Evolutionary conservation across 768 basidiomycete genomes (phyloP), one percentile per base, ranked within the genome.

Genomic region (Leccinum barrowsii): DNA sequence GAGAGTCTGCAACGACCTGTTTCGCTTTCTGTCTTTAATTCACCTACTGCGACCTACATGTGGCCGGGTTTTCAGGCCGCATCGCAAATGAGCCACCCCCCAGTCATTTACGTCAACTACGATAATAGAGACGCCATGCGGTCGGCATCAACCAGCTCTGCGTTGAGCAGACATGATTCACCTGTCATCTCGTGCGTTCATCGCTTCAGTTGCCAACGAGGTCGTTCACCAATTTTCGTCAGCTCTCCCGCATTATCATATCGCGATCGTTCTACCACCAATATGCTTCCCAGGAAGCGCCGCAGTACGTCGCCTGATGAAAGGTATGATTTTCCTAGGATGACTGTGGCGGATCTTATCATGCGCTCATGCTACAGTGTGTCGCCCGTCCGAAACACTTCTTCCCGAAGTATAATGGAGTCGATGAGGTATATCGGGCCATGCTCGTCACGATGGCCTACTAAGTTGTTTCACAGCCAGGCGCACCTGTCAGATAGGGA

Each of bases 51-150:
- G 59, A 76, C 78, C 49, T 82, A 74, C 67, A 71, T 74, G 65
- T 82, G 80, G 80, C 78, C 78, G n/a, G 72, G 66, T 57, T 74
- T 81, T 59, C 70, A 74, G 62, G 71, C 77, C 60, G 76, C 77
- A 24, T 81, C 77, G 35, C 72, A 77, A 65, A 78, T 78, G 75
- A 66, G 63, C 53, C 65, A 71, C 59, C 71, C 69, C 52, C 78
- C 80, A 28, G 65, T 74, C 54, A 67, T 76, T 61, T 77, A 78
- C 63, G 75, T 76, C 63, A 66, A 72, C 59, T 67, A 72, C 52
- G 65, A 73, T 63, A 65, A 60, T n/a, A 64, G 67, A 72, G 64
- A 67, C 44, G 52, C 67, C 68, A 65, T 61, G 73, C 73, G 69
- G 62, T 68, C 71, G 35, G 59, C 65, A 54, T 74, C 71, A 57